These are phyloP conservation scores for Arthrobotrys sphaeroides DNA, from an alignment of 2,329 filamentous ascomycete species.

Conservation along the genomic window DNA sequence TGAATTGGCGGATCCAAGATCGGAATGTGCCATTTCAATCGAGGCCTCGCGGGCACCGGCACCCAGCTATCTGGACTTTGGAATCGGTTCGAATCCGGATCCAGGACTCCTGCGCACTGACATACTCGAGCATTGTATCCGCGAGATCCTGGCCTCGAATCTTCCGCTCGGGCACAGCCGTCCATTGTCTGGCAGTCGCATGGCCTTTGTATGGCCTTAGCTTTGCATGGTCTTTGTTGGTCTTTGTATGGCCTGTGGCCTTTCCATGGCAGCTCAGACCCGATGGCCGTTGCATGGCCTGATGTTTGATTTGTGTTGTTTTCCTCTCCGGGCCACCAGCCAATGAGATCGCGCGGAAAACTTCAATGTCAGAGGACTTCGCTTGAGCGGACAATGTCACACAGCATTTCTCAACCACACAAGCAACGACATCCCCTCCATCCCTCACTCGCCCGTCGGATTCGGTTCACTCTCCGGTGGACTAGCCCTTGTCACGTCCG, in stretches of 20 bases:
- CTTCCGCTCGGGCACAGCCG: no score
- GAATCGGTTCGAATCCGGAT: neutral
- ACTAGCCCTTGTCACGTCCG: neutral
- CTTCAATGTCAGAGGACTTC: constrained; percentile 8
- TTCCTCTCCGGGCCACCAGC: constrained; percentile 13
- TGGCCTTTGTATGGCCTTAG: no score
- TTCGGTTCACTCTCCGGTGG: neutral
- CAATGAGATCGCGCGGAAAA: constrained; percentile 37
- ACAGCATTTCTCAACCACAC: constrained; percentile 14
- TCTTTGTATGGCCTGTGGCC: no score
- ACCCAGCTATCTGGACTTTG: constrained; percentile 5
- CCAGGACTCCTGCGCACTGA: neutral
- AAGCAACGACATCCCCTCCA: constrained; percentile 11
- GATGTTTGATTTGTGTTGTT: constrained; percentile 34
- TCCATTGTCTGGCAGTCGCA: no score
- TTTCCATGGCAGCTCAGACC: no score
- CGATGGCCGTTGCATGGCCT: neutral
- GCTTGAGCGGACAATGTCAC: constrained; percentile 30
- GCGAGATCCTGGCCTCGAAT: neutral
- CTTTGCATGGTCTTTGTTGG: no score
- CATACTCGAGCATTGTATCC: no score
- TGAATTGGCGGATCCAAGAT: neutral
- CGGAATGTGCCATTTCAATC: neutral
- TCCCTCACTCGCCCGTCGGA: neutral
- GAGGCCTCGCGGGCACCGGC: neutral